phyloP scores from a whole-genome alignment of 2,329 filamentous ascomycete species.

The Simplicillium aogashimaense region DNA sequence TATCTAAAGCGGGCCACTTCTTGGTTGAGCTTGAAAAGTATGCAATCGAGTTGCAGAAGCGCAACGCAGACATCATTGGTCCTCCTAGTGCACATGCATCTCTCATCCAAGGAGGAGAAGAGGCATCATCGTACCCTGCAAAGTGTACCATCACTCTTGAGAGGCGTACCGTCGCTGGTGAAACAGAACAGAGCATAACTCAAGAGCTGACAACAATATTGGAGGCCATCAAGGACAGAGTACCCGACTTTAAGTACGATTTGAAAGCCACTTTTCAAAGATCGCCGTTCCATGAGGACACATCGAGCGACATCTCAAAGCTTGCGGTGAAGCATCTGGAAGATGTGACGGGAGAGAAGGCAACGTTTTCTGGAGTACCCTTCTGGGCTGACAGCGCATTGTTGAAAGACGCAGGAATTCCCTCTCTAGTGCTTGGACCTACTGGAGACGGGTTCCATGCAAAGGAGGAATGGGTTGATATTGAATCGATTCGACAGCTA shows the following conservation, averaged over 20 bases:
- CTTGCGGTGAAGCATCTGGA: constrained; percentile 18
- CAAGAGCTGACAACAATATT: constrained; percentile 27
- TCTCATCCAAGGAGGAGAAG: constrained; percentile 38
- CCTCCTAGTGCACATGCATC: constrained; percentile 34
- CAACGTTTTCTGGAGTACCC: constrained; percentile 16
- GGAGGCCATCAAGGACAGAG: constrained; percentile 16
- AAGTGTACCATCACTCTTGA: constrained; percentile 38
- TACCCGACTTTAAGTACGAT: constrained; percentile 28
- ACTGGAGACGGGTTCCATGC: constrained; percentile 37
- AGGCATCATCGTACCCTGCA: constrained; percentile 39
- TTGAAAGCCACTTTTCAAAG: constrained; percentile 30
- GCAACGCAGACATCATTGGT: constrained; percentile 22
- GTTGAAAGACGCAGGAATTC: constrained; percentile 31
- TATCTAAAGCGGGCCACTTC: constrained; percentile 35
- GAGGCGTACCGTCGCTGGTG: constrained; percentile 34
- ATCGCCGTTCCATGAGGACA: constrained; percentile 27
- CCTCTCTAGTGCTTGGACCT: constrained; percentile 35
- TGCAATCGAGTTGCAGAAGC: constrained; percentile 18
- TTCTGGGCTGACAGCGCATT: constrained; percentile 45
- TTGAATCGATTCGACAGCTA: constrained; percentile 28
- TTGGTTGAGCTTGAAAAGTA: constrained; percentile 33
- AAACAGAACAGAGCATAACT: constrained; percentile 26
- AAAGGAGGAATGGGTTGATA: constrained; percentile 38
- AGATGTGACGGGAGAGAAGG: constrained; percentile 14
- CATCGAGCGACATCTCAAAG: constrained; percentile 28